Evolutionary conservation across 2,329 filamentous ascomycete genomes (phyloP), one percentile per base, ranked within the genome.

Genomic region (Talaromyces sp.): DNA sequence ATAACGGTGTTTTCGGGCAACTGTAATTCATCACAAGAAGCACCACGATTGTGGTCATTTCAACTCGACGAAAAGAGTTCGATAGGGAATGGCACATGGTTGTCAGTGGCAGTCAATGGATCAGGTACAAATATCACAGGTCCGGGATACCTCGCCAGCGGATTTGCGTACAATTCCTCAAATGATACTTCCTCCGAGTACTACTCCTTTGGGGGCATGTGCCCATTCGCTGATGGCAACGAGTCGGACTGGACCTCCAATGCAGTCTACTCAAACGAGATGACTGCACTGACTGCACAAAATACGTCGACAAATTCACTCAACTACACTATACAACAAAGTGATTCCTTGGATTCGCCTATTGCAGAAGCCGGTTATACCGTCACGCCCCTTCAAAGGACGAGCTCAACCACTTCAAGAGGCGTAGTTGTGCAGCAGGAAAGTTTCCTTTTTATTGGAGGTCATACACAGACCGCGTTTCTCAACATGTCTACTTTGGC

Each of bases 401-500:
- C 90, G 0, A 88, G 87, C 69, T 88, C 89, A 22, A 90, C 90
- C 73, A 84, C 84, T 4, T 88, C 86, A 8, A 79, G 78, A 17
- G 88, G 86, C 3, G 82, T 83, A 2, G 81, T 89, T 47, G 89
- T 87, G 4, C 90, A 93, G 73, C 87, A 93, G 73, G 88, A 90
- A 68, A 89, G 89, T 70, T 94, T 92, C 69, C 86, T 97, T 13
- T 79, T 97, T 25, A 80, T 97, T 17, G 94, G 93, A 47, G 94
- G 94, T 0, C 93, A 97, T 74, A 96, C 93, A 0, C 83, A 87
- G 70, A 78, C 82, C 17, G 93, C 93, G 0, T 97, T 97, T 74
- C 89, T 97, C 79, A 96, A 97, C 75, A 97, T 96, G 90, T 96
- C 92, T 64, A 91, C 92, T 50, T 87, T 94, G 1, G 94, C 93